Evolutionary conservation across 202 grass and related monocot species (phyloP), one percentile per base, ranked within the genome.

Genomic region (Setaria viridis): DNA sequence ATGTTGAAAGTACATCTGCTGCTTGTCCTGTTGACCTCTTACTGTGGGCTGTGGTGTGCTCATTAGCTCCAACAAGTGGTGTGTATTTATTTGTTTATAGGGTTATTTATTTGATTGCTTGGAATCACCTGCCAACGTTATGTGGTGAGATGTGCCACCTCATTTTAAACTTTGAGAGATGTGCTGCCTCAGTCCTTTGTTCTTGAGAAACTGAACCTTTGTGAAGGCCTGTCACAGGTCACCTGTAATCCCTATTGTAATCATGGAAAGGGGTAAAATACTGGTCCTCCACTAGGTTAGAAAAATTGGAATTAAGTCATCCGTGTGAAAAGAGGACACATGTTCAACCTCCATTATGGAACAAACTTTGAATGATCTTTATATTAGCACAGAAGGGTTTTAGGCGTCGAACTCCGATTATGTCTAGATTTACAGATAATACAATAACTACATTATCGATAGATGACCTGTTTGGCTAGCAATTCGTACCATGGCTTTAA

Each of bases 11-110:
- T 80, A 33, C 70, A 79, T 79, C 25, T 68, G 67, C 49, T 72
- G 46, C 57, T 78, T 82, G 45, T 84, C 76, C 50, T 70, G 77
- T 80, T 80, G 89, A 87, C 76, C 85, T 79, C 73, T 70, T 68
- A 80, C 80, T 11, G 68, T 46, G 81, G 60, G 74, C 54, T 9
- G 42, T 85, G 53, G 19, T 21, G 17, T 48, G 19, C 56, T 62
- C 19, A 41, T 41, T 6, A 63, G n/a, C 77, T 78, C 42, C 7
- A 83, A n/a, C 25, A 82, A 34, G 35, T 62, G 60, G 45, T 4
- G 20, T 60, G 15, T 73, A 54, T 70, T 80, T 37, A 41, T 35
- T 68, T 69, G 4, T 14, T 9, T 67, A 4, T 66, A 25, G 25
- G 79, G 43, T 75, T 82, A 33, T 21, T 85, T 43, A 14, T 13